Evolutionary conservation across 257 asterid genomes (phyloP).

Genomic region (Ballota nigra): DNA sequence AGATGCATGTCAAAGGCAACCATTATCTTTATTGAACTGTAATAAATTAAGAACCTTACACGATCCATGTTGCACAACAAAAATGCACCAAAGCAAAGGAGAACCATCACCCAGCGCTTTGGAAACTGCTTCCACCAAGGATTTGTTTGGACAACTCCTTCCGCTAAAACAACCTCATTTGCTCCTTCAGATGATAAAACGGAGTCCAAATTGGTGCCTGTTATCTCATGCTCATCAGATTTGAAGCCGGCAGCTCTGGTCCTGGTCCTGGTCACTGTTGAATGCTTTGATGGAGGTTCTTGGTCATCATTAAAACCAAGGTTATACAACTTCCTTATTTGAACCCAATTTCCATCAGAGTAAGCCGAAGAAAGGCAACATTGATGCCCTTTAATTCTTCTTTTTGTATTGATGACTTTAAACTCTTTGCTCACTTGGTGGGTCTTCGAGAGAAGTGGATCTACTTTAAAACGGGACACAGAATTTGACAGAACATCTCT

Average conservation of each 20-base stretch:
- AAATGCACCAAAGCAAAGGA: slow-evolving; percentile 90
- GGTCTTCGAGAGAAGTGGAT: slow-evolving; percentile 24
- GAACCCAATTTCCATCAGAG: slow-evolving; percentile 36
- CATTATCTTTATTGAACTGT: neutral
- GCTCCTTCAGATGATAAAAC: slow-evolving; percentile 52
- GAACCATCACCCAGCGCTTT: slow-evolving; percentile 90
- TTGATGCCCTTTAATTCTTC: slow-evolving; percentile 39
- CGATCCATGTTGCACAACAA: slow-evolving; percentile 99
- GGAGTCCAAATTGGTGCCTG: slow-evolving; percentile 48
- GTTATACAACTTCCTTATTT: slow-evolving; percentile 41
- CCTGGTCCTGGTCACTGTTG: slow-evolving; percentile 49
- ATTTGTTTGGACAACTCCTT: slow-evolving; percentile 42
- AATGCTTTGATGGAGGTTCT: slow-evolving; percentile 39
- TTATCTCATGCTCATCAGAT: slow-evolving; percentile 73
- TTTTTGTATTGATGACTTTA: slow-evolving; percentile 30
- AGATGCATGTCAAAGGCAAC: neutral
- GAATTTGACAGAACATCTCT: slow-evolving; percentile 31
- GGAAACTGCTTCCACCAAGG: slow-evolving; percentile 85
- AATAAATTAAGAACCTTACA: slow-evolving; percentile 41
- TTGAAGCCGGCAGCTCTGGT: slow-evolving; percentile 78
- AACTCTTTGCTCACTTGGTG: slow-evolving; percentile 30
- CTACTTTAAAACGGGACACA: slow-evolving; percentile 30
- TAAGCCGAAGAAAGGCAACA: slow-evolving; percentile 39
- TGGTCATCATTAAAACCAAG: slow-evolving; percentile 41
- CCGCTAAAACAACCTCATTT: slow-evolving; percentile 47